Evolutionary conservation across 495 filamentous ascomycete genomes (phyloP).

Genomic region (Penicillium waksmanii): DNA sequence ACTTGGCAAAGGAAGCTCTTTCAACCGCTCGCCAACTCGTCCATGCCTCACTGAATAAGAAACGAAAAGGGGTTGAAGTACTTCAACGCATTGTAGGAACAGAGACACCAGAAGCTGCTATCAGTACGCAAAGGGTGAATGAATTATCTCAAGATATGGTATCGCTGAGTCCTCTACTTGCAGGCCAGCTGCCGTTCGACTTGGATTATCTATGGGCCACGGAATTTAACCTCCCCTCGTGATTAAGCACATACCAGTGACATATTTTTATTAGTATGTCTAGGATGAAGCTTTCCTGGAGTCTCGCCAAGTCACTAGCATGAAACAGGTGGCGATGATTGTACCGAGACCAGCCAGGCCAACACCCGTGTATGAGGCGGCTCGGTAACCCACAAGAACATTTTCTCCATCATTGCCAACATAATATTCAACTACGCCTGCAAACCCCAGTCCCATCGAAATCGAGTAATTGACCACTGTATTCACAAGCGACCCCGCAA

Average conservation of each 20-base stretch:
- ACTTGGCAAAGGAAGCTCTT: slow-evolving; percentile 43
- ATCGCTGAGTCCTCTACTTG: slow-evolving; percentile 15
- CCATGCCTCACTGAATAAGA: slow-evolving; percentile 28
- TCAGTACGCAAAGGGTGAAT: not conserved
- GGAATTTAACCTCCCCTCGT: slow-evolving; percentile 17
- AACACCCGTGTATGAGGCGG: slow-evolving; percentile 41
- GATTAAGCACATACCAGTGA: slow-evolving; percentile 1
- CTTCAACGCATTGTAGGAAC: slow-evolving; percentile 22
- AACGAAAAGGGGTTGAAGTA: slow-evolving; percentile 22
- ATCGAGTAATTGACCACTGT: slow-evolving; percentile 71
- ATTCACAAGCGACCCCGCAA: slow-evolving; percentile 63
- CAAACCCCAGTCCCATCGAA: slow-evolving; percentile 66
- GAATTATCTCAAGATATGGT: slow-evolving; percentile 11
- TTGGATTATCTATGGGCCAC: slow-evolving; percentile 23
- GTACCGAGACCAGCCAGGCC: slow-evolving; percentile 38
- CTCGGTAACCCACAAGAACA: slow-evolving; percentile 41
- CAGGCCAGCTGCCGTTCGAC: slow-evolving; percentile 19
- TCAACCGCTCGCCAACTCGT: slow-evolving; percentile 41
- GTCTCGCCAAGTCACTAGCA: slow-evolving; percentile 17
- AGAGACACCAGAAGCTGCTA: slow-evolving; percentile 3
- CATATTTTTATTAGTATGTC: not conserved
- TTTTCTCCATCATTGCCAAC: slow-evolving; percentile 49
- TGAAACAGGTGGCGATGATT: slow-evolving; percentile 22
- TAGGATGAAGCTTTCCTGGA: slow-evolving; percentile 8
- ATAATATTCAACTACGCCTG: slow-evolving; percentile 62